A percentile compares a stretch with the other conserved stretches of the same genome.
Evolutionary conservation across 495 filamentous ascomycete genomes (phyloP).

Genomic region (Amorphotheca resinae): DNA sequence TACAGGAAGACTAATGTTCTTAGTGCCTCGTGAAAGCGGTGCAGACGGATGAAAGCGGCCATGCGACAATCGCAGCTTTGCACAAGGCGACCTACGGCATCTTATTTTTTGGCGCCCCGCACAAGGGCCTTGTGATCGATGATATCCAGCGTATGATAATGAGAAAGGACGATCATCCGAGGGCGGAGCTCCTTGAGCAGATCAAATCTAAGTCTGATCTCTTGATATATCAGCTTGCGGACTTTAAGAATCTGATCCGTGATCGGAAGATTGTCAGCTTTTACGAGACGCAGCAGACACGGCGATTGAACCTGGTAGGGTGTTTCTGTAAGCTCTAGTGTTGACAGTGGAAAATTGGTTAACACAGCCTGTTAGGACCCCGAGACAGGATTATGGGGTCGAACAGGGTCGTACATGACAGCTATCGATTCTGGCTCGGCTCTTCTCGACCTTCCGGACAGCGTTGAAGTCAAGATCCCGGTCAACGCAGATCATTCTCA

Average conservation of each 20-base stretch:
- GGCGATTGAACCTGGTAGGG: conserved; percentile 16
- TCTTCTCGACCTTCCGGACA: conserved; percentile 16
- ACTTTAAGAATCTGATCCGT: conserved; percentile 22
- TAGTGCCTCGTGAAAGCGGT: conserved; percentile 23
- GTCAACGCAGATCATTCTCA: conserved; percentile 16
- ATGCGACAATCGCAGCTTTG: conserved; percentile 23
- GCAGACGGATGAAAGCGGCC: conserved; percentile 17
- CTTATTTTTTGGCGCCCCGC: conserved; percentile 24
- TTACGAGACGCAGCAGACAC: conserved; percentile 24
- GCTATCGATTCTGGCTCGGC: conserved; percentile 12
- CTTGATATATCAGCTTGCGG: conserved; percentile 12
- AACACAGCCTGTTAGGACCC: background rate
- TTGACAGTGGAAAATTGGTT: background rate
- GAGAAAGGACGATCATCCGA: conserved; percentile 7
- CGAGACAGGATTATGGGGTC: conserved; percentile 6
- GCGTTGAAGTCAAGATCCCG: conserved; percentile 14
- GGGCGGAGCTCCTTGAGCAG: conserved; percentile 3
- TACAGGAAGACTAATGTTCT: conserved; percentile 2
- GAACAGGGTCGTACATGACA: conserved; percentile 6
- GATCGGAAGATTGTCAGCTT: conserved; percentile 25
- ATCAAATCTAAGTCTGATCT: conserved; percentile 16
- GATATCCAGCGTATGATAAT: conserved; percentile 24
- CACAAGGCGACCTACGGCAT: conserved; percentile 26
- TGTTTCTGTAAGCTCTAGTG: background rate
- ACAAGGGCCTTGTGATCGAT: conserved; percentile 24